These are phyloP conservation scores for Eleusine coracana DNA, from an alignment of 176 grass and related monocot species.

Conservation along the genomic window DNA sequence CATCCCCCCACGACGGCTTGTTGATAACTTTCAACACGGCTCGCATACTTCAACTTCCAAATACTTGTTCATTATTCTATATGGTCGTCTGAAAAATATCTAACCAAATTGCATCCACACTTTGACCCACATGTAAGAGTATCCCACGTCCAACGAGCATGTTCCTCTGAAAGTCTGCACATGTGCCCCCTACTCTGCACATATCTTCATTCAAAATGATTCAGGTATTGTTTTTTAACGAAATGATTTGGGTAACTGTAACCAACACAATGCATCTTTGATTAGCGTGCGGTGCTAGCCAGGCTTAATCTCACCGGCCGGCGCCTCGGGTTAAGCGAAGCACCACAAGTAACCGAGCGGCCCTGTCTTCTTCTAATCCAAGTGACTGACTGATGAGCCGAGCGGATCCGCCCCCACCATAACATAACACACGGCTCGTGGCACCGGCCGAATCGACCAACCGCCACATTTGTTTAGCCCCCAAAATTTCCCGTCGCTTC, in stretches of 20 bases:
- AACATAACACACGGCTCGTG: conserved; percentile 16
- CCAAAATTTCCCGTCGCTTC: conserved; percentile 18
- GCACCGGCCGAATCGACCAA: conserved; percentile 38
- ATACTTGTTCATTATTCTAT: background rate
- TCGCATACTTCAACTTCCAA: too few relatives aligned
- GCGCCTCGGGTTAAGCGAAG: background rate
- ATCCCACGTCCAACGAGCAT: background rate
- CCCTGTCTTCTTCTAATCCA: conserved; percentile 40
- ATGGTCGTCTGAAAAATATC: background rate
- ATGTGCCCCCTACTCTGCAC: background rate
- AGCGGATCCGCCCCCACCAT: background rate
- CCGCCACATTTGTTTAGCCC: conserved; percentile 37
- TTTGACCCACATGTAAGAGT: background rate
- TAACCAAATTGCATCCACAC: background rate
- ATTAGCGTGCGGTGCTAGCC: background rate
- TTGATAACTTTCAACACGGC: background rate
- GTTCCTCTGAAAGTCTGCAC: background rate
- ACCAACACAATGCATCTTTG: background rate
- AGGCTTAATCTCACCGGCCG: conserved; percentile 32
- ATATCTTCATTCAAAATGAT: background rate
- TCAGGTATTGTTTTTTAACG: too few relatives aligned
- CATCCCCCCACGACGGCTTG: background rate
- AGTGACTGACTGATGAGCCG: conserved; percentile 10
- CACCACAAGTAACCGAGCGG: background rate
- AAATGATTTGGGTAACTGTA: background rate